These are phyloP conservation scores for Sanghuangporus sanghuang DNA, from an alignment of 1,284 basidiomycete genomes.

Conservation along the genomic window DNA sequence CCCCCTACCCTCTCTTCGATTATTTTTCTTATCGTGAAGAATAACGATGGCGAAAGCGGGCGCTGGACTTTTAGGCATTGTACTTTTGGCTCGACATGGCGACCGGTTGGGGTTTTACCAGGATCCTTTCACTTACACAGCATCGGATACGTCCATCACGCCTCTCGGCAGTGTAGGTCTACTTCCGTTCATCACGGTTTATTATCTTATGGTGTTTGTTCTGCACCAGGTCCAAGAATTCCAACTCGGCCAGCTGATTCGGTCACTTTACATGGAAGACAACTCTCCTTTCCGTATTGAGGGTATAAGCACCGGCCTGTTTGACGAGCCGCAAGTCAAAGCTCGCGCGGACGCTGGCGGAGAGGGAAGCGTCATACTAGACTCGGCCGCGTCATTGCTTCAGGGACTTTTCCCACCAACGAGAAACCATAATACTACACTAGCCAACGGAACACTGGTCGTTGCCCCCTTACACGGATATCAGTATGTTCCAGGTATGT, in stretches of 20 bases:
- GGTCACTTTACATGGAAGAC: conserved; percentile 35
- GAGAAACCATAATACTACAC: conserved; percentile 26
- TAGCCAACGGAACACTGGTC: conserved; percentile 40
- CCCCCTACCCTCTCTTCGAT: background rate
- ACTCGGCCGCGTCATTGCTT: conserved; percentile 40
- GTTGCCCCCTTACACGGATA: conserved; percentile 37
- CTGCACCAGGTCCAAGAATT: conserved; percentile 34
- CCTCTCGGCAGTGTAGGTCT: conserved; percentile 36
- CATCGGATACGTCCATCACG: conserved; percentile 43
- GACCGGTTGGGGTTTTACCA: conserved; percentile 44
- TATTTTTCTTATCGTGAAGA: background rate
- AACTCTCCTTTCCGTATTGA: conserved; percentile 32
- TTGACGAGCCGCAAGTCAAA: conserved; percentile 32
- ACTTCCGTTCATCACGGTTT: background rate
- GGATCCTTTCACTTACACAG: conserved; percentile 36
- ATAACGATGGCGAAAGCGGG: conserved; percentile 6
- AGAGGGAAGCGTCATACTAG: conserved; percentile 47
- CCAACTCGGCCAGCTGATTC: conserved; percentile 38
- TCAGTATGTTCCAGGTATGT: conserved; percentile 25
- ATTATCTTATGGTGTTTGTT: background rate
- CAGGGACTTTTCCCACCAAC: conserved; percentile 33
- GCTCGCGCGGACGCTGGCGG: conserved; percentile 43
- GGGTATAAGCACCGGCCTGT: conserved; percentile 29
- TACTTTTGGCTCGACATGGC: conserved; percentile 46
- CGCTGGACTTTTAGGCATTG: conserved; percentile 35